Evolutionary conservation across 2,329 filamentous ascomycete species (phyloP), one percentile per base, ranked within the genome.

Genomic region (Orbilia quercus): DNA sequence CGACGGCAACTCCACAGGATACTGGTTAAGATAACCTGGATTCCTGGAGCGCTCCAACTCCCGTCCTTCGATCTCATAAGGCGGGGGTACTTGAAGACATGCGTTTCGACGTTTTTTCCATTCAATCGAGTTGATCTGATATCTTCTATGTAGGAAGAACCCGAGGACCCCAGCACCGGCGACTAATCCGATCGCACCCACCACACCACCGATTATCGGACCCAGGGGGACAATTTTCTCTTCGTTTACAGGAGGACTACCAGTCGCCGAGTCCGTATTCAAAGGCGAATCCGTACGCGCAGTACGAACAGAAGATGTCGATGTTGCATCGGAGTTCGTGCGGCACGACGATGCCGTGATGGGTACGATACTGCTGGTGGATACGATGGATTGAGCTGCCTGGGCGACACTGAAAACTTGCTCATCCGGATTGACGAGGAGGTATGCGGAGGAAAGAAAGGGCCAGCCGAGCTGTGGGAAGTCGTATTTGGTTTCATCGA

Each of bases 391-490:
- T 12, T 54, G 50, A 7, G 36, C 50, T 1, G 50, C 50, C 16
- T 54, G 50, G 12, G 50, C 50, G 14, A 54, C 25, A 14, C 50
- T 54, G 31, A 54, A 54, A 11, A 28, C 36, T 36, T 54, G 50
- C 5, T 54, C 50, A 11, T 67, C 55, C 5, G 63, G 48, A 42
- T 71, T 58, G 14, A 71, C 58, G 14, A 71, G 18, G 2, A 71
- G 44, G 16, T 71, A 71, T 5, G 66, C 20, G 5, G 66, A 57
- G n/a, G 66, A 71, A 18, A 71, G 50, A 54, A 71, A 71, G 5
- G 66, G 58, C 22, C 60, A 48, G n/a, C 66, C 58, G 20, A 71
- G 58, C 23, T 63, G 57, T 1, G 66, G 54, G 3, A 71, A 40
- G 12, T 71, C 66, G n/a, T 64, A 51, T n/a, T 31, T 71, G 31